Percentiles rank a stretch among this genome's conserved stretches.
Evolutionary conservation across 2,329 filamentous ascomycete species (phyloP).

Genomic region (Fusarium praegraminearum): DNA sequence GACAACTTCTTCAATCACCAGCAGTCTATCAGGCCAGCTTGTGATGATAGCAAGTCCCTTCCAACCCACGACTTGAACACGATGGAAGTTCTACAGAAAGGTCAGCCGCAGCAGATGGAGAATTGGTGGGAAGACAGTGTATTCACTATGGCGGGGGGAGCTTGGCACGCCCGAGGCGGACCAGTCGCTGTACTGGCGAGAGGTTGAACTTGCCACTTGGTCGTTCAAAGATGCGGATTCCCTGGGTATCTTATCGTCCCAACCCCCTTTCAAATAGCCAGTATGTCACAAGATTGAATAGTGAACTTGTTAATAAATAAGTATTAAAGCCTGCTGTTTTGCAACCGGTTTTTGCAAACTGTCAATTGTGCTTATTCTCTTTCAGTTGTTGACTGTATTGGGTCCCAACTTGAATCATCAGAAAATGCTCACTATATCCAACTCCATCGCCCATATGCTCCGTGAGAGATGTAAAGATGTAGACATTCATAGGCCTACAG

Average conservation of each 20-base stretch:
- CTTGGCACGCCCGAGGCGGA: neutral
- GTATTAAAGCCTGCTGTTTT: too few relatives aligned
- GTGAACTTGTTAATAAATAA: neutral
- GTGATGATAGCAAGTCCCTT: accelerated
- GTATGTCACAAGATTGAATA: neutral
- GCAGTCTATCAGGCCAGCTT: neutral
- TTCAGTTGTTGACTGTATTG: neutral
- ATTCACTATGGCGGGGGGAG: neutral
- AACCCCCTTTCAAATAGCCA: neutral
- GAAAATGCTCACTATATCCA: neutral
- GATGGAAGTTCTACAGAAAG: neutral
- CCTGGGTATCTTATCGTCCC: accelerated
- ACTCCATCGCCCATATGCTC: neutral
- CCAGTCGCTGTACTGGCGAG: accelerated
- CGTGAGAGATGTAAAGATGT: accelerated
- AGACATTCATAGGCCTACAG: accelerated
- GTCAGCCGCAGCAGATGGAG: neutral
- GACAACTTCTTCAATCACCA: neutral
- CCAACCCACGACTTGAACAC: neutral
- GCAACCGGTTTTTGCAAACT: too few relatives aligned
- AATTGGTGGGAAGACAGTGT: neutral
- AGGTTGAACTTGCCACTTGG: neutral
- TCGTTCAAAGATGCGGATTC: accelerated
- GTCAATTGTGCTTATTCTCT: neutral
- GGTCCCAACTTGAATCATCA: neutral